Evolutionary conservation across 1,284 basidiomycete species (phyloP), one percentile per base, ranked within the genome.

Genomic region (Austroboletus sp.): DNA sequence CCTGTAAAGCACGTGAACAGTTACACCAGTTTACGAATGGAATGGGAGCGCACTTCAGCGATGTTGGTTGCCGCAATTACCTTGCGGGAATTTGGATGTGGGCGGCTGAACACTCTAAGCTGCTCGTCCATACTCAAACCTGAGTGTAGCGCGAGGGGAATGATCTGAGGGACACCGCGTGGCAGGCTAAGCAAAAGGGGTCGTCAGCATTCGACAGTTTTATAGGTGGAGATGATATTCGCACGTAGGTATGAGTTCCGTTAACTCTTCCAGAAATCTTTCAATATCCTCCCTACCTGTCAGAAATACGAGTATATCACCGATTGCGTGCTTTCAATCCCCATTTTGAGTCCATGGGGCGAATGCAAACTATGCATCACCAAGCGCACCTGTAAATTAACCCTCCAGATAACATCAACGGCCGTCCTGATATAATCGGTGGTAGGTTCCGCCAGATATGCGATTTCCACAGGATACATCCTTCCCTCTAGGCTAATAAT

Each of bases 251-350:
- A 88, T 63, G 44, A 86, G 71, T 56, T 98, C 93, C 0, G 85
- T 71, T 2, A 98, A 70, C 44, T 81, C 78, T 56, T 95, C 87
- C 7, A 96, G 66, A 47, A 86, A 93, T 26, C 78, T 72, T 37
- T 98, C 92, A 41, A 98, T 98, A 60, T 98, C 96, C 57, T 98
- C 95, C 45, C 95, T 76, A n/a, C 96, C 93, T 0, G 96, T 94
- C 39, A 98, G 65, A 63, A 98, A 98, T 3, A 98, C 82, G 10
- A 98, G 76, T 33, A 98, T 79, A 66, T 98, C 94, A 0, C 95
- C 95, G 2, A 80, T 74, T 57, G 80, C 78, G 70, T 85, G 79
- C 72, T 82, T 37, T 31, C 23, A 27, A 39, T 44, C 34, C 12
- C 13, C 2, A n/a, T 33, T 40, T 53, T 17, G 54, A 40, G 19